A percentile compares a stretch with the other conserved stretches of the same genome.
Evolutionary conservation across 148 eudicot genomes (phyloP).

Genomic region (Rheum nobile): DNA sequence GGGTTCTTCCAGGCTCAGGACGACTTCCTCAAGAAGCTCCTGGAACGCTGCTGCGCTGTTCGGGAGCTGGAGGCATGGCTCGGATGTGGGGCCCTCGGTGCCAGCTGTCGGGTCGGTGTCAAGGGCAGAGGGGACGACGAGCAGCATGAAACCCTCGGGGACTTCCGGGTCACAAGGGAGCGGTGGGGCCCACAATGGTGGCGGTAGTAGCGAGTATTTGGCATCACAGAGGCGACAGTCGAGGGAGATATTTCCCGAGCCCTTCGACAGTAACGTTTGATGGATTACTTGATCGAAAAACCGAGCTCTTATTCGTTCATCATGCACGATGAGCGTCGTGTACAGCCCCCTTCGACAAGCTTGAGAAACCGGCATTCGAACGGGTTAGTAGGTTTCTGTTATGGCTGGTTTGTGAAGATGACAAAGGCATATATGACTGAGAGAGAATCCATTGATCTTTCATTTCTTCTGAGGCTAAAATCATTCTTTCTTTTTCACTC

Average conservation of each 20-base stretch:
- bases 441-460: conserved; percentile 3
- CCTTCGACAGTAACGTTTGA: neutral
- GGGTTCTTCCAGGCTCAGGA: conserved; percentile 63
- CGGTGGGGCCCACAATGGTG: conserved; percentile 28
- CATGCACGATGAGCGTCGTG: neutral
- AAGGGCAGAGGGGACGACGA: conserved; percentile 32
- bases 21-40: conserved; percentile 79
- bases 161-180: conserved; percentile 65
- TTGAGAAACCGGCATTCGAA: neutral
- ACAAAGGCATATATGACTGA: conserved; percentile 3
- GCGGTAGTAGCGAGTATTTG: conserved; percentile 28
- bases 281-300: neutral
- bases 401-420: neutral
- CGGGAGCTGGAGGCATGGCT: conserved; percentile 94
- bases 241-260: conserved; percentile 68
- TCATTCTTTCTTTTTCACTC: neutral
- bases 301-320: neutral
- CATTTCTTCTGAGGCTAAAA: neutral
- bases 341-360: neutral
- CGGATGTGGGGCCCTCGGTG: conserved; percentile 39
- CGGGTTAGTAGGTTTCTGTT: neutral
- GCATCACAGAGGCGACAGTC: conserved; percentile 55
- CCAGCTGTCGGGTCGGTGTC: conserved; percentile 15
- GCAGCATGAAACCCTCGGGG: conserved; percentile 46
- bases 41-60: conserved; percentile 89